phyloP scores from a whole-genome alignment of 202 grass and related monocot species.

The Digitaria exilis region DNA sequence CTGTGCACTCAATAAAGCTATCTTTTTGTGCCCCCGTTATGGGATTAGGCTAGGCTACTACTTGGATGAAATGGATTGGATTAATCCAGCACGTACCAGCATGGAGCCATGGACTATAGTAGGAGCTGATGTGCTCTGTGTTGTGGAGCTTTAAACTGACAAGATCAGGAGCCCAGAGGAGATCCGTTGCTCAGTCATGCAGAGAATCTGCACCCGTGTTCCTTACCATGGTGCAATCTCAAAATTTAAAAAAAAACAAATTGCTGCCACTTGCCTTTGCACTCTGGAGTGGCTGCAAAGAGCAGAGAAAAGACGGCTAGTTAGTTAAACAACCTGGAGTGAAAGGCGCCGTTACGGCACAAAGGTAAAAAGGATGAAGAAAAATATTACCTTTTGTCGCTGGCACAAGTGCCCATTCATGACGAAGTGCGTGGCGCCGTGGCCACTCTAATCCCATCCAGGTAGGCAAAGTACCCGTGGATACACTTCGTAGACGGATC shows the following conservation, averaged over 20 bases:
- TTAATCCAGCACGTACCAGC: background rate
- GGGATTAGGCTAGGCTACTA: background rate
- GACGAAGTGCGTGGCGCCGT: background rate
- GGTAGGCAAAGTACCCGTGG: background rate
- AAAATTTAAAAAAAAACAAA: background rate
- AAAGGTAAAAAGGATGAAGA: background rate
- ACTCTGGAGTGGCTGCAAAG: background rate
- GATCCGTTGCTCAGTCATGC: background rate
- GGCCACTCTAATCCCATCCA: background rate
- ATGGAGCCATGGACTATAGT: no score
- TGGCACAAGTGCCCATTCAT: constrained; percentile 25
- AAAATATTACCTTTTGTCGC: background rate
- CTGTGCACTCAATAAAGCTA: no score
- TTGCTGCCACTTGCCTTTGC: background rate
- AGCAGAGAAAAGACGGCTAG: background rate
- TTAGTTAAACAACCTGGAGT: background rate
- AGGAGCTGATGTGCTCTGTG: background rate
- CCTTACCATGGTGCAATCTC: background rate
- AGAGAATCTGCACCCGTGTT: background rate
- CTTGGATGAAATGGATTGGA: background rate
- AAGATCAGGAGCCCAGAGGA: background rate
- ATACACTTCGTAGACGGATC: constrained; percentile 6
- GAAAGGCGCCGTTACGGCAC: background rate
- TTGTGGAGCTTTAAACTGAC: background rate
- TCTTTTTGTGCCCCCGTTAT: no score